These are phyloP conservation scores for Amanita exitialis DNA, from an alignment of 768 basidiomycete species.

Conservation along the genomic window DNA sequence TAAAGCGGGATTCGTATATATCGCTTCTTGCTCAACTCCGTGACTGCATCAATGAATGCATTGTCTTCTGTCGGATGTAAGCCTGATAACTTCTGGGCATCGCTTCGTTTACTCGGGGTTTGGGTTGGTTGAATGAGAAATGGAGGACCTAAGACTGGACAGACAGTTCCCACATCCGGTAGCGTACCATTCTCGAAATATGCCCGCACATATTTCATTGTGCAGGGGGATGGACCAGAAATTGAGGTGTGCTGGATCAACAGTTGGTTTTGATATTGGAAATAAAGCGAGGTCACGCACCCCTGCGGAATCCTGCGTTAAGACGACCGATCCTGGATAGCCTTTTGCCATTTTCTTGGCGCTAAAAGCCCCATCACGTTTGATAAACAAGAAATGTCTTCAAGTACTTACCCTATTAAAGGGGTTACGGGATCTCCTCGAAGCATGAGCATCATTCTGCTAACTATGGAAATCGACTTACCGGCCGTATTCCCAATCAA, in stretches of 20 bases:
- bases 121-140: neutral
- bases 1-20: conserved; percentile 9
- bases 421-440: conserved; percentile 13
- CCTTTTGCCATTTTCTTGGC: conserved; percentile 12
- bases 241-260: conserved; percentile 11
- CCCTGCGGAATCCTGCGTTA: conserved; percentile 4
- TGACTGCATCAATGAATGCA: neutral
- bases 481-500: conserved; percentile 11
- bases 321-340: conserved; percentile 12
- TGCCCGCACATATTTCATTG: conserved; percentile 6
- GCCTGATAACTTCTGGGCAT: neutral
- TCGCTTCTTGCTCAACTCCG: conserved; percentile 13
- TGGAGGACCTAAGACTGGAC: conserved; percentile 4
- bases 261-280: no score
- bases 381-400: neutral
- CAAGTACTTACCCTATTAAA: conserved; percentile 7
- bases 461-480: neutral
- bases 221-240: conserved; percentile 11
- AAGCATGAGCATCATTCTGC: neutral
- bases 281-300: neutral
- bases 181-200: conserved; percentile 13
- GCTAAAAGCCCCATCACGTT: neutral
- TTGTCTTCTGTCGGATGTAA: neutral
- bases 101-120: neutral
- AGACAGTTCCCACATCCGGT: conserved; percentile 12